Evolutionary conservation across 495 filamentous ascomycete species (phyloP).

Genomic region (Neurospora sublineolata): DNA sequence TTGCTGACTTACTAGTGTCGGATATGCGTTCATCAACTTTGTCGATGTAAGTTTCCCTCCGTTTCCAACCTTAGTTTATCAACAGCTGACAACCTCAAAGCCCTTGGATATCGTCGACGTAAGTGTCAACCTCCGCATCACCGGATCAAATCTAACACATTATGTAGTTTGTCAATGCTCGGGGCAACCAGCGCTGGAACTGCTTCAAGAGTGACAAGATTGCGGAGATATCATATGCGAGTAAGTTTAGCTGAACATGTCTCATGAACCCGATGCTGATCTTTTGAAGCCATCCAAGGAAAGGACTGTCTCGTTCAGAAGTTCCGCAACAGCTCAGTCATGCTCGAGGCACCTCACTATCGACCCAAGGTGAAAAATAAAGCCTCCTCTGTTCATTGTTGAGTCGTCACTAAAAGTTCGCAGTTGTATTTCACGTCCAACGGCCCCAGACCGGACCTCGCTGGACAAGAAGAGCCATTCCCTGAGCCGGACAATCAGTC

Average conservation of each 20-base stretch:
- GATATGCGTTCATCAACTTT: conserved; percentile 98
- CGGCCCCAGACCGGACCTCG: conserved; percentile 28
- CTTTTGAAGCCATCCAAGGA: conserved; percentile 66
- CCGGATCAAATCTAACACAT: conserved; percentile 20
- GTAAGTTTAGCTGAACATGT: conserved; percentile 39
- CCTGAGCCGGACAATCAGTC: conserved; percentile 70
- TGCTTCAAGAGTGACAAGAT: conserved; percentile 75
- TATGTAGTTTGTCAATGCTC: conserved; percentile 59
- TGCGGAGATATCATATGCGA: conserved; percentile 87
- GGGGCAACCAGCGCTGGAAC: conserved; percentile 68
- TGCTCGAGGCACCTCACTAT: conserved; percentile 69
- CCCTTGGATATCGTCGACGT: conserved; percentile 65
- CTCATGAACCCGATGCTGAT: conserved; percentile 5
- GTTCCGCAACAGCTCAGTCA: conserved; percentile 92
- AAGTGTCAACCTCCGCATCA: conserved; percentile 12
- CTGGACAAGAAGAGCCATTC: conserved; percentile 55
- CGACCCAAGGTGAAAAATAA: conserved; percentile 60
- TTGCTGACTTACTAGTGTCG: conserved; percentile 54
- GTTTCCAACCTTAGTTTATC: background rate
- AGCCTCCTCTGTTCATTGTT: background rate
- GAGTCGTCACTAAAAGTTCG: conserved; percentile 4
- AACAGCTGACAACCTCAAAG: conserved; percentile 32
- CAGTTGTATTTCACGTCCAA: conserved; percentile 42
- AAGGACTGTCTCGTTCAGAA: conserved; percentile 82
- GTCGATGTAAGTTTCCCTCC: conserved; percentile 48